A percentile compares a stretch with the other conserved stretches of the same genome.
phyloP scores from a whole-genome alignment of 208 protist species.

The Trypanosoma rangeli region DNA sequence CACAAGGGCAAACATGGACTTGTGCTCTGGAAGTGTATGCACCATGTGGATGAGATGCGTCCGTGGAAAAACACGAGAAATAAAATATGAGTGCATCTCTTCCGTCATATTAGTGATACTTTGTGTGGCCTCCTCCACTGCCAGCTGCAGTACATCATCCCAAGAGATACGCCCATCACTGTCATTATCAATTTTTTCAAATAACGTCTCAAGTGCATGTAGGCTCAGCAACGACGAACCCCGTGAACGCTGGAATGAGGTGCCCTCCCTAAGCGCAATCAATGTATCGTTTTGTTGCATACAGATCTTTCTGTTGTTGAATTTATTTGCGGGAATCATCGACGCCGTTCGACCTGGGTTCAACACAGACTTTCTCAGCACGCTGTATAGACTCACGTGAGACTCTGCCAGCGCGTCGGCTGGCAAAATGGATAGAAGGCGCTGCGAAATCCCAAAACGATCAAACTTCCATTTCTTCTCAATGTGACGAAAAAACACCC shows the following conservation, averaged over 20 bases:
- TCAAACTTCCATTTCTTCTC: neutral
- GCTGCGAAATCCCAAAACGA: neutral
- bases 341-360: neutral
- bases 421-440: neutral
- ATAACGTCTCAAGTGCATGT: slow-evolving; percentile 45
- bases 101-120: slow-evolving; percentile 27
- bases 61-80: slow-evolving; percentile 31
- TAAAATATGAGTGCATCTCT: slow-evolving; percentile 43
- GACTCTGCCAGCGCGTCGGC: neutral
- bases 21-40: slow-evolving; percentile 53
- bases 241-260: neutral
- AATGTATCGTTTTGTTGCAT: neutral
- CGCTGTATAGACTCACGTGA: neutral
- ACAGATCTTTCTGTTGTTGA: neutral
- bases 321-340: neutral
- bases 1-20: slow-evolving; percentile 51
- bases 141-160: slow-evolving; percentile 55
- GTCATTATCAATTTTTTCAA: slow-evolving; percentile 46
- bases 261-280: neutral
- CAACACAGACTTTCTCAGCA: too few species aligned
- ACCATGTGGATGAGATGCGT: slow-evolving; percentile 41
- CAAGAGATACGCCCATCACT: slow-evolving; percentile 56
- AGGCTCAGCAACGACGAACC: slow-evolving; percentile 2
- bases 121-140: slow-evolving; percentile 43
- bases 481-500: slow-evolving; percentile 1